Evolutionary conservation across 306 rosid genomes (phyloP).

Genomic region (Rosa lucieae): DNA sequence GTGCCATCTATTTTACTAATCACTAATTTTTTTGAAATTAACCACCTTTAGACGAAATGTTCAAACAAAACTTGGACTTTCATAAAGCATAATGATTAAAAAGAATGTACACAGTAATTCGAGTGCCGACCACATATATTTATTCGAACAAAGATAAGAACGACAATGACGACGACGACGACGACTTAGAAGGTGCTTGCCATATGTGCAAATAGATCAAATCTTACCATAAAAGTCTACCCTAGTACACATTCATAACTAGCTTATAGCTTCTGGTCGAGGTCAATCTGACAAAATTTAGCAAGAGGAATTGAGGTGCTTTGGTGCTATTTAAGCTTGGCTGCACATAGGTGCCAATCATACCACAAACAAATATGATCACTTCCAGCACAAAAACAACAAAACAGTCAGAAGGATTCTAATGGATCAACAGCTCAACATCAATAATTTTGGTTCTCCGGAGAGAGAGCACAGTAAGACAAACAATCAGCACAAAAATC

Average conservation of each 20-base stretch:
- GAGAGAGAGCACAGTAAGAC: not conserved
- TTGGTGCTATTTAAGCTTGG: not conserved
- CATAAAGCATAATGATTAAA: not conserved
- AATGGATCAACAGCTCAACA: not conserved
- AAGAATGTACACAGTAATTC: not conserved
- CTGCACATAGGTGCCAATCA: not conserved
- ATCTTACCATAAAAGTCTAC: not conserved
- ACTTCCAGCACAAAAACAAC: not conserved
- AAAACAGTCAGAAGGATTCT: not conserved
- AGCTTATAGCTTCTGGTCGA: not conserved
- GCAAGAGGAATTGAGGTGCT: not conserved
- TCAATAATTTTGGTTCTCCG: not conserved
- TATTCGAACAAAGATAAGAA: not conserved
- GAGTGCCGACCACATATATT: not conserved
- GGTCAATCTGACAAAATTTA: not conserved
- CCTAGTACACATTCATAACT: not conserved
- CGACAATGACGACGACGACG: not conserved
- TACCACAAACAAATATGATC: not conserved
- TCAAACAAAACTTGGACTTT: not conserved
- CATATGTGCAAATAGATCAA: not conserved
- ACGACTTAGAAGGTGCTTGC: not conserved
- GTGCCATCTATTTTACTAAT: not conserved
- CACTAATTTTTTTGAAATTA: not conserved
- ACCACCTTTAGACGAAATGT: not conserved
- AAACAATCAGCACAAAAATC: not conserved